phyloP scores from a whole-genome alignment of 495 filamentous ascomycete genomes.

The Podospora fimiseda region DNA sequence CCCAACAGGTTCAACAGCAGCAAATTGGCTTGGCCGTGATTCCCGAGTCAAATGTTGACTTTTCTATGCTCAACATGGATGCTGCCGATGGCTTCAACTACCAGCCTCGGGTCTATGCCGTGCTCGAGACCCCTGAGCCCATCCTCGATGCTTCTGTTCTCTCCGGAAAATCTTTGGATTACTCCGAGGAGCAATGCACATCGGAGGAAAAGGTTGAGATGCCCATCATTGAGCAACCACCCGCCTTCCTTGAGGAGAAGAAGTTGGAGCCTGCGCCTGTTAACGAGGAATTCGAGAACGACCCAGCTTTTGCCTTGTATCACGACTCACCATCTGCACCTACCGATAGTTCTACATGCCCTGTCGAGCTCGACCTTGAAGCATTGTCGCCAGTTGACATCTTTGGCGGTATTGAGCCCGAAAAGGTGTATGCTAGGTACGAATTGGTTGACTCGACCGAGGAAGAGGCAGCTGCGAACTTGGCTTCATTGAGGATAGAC shows the following conservation, averaged over 20 bases:
- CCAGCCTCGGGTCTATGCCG: conserved; percentile 71
- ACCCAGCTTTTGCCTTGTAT: conserved; percentile 56
- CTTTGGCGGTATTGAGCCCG: conserved; percentile 49
- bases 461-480: conserved; percentile 34
- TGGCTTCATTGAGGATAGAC: conserved; percentile 36
- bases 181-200: conserved; percentile 32
- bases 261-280: conserved; percentile 21
- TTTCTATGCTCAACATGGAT: conserved; percentile 52
- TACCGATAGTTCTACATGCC: conserved; percentile 8
- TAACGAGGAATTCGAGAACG: conserved; percentile 29
- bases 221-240: conserved; percentile 36
- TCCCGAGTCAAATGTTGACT: conserved; percentile 65
- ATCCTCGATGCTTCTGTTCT: conserved; percentile 54
- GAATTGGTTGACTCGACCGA: conserved; percentile 50
- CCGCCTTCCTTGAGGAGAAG: conserved; percentile 27
- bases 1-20: conserved; percentile 49
- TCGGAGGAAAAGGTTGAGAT: conserved; percentile 40
- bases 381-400: conserved; percentile 32
- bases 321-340: conserved; percentile 39
- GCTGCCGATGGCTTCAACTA: conserved; percentile 51
- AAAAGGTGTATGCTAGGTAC: conserved; percentile 52
- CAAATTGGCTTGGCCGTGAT: conserved; percentile 68
- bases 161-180: conserved; percentile 58
- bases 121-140: conserved; percentile 69
- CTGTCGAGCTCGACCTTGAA: conserved; percentile 29